Evolutionary conservation across 768 basidiomycete genomes (phyloP).

Genomic region (Boletus tylopilopsis): DNA sequence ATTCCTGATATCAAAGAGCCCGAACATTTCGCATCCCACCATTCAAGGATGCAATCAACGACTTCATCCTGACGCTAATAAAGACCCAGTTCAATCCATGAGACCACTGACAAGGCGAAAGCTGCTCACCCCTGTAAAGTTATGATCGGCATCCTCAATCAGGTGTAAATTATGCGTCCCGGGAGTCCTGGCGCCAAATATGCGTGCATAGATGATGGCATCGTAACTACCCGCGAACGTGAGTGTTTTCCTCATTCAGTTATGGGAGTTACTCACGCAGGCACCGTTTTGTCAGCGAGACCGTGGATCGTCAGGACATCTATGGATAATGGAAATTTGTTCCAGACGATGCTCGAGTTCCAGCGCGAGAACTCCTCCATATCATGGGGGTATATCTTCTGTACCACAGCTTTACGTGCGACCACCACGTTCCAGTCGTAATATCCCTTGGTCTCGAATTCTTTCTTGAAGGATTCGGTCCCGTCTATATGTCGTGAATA

Average conservation of each 20-base stretch:
- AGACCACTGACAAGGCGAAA: not conserved
- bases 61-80: constrained; percentile 59
- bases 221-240: constrained; percentile 50
- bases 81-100: constrained; percentile 1
- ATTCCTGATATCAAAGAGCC: constrained; percentile 56
- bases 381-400: constrained; percentile 55
- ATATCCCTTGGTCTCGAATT: constrained; percentile 55
- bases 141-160: constrained; percentile 76
- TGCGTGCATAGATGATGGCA: constrained; percentile 63
- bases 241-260: not conserved
- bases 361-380: constrained; percentile 58
- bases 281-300: constrained; percentile 62
- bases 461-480: constrained; percentile 40
- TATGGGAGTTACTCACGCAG: constrained; percentile 48
- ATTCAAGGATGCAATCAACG: constrained; percentile 62
- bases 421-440: constrained; percentile 62
- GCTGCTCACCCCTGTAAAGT: constrained; percentile 55
- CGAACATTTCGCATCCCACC: constrained; percentile 52
- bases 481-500: constrained; percentile 18
- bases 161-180: constrained; percentile 71
- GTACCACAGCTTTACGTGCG: constrained; percentile 55
- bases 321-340: constrained; percentile 54
- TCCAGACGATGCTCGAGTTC: constrained; percentile 68
- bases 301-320: constrained; percentile 81
- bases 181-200: constrained; percentile 50